A percentile compares a stretch with the other conserved stretches of the same genome.
These are phyloP conservation scores for Eurotiales sp. DNA, from an alignment of 2,329 filamentous ascomycete species.

Conservation along the genomic window DNA sequence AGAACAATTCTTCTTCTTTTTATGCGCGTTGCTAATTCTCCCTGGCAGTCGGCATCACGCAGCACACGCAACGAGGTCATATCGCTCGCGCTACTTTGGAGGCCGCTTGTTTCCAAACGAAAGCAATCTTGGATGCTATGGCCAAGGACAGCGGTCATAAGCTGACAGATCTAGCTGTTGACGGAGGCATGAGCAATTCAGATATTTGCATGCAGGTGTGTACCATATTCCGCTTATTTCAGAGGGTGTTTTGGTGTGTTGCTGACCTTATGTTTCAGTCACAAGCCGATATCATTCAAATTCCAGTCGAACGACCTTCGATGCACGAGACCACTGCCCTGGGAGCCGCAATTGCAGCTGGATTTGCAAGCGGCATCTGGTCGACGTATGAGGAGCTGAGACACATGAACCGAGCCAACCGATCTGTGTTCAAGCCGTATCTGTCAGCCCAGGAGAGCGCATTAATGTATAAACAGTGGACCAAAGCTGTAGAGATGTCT, in stretches of 20 bases:
- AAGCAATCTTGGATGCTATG: slow-evolving; percentile 89
- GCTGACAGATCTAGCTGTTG: slow-evolving; percentile 72
- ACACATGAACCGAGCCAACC: slow-evolving; percentile 66
- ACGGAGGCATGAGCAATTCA: slow-evolving; percentile 85
- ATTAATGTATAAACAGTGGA: slow-evolving; percentile 67
- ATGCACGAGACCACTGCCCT: slow-evolving; percentile 91
- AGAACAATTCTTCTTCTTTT: slow-evolving; percentile 26
- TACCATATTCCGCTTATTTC: slow-evolving; percentile 12
- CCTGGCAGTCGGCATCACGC: slow-evolving; percentile 67
- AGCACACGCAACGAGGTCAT: slow-evolving; percentile 79
- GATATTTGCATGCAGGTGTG: slow-evolving; percentile 78
- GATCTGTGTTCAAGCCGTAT: slow-evolving; percentile 66
- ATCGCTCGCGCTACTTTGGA: slow-evolving; percentile 87
- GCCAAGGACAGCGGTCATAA: slow-evolving; percentile 76
- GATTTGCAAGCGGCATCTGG: slow-evolving; percentile 79
- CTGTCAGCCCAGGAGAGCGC: slow-evolving; percentile 57
- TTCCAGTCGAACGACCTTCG: slow-evolving; percentile 75
- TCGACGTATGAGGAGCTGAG: slow-evolving; percentile 68
- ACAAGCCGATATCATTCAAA: slow-evolving; percentile 80
- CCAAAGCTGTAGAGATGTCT: slow-evolving; percentile 74
- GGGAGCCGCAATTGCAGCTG: slow-evolving; percentile 83
- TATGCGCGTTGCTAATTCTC: slow-evolving; percentile 11
- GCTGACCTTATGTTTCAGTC: slow-evolving; percentile 47
- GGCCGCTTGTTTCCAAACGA: slow-evolving; percentile 88
- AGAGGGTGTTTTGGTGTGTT: not conserved